Conservation (phyloP, 805 yeast species). For the Ogataea corticis region DNA sequence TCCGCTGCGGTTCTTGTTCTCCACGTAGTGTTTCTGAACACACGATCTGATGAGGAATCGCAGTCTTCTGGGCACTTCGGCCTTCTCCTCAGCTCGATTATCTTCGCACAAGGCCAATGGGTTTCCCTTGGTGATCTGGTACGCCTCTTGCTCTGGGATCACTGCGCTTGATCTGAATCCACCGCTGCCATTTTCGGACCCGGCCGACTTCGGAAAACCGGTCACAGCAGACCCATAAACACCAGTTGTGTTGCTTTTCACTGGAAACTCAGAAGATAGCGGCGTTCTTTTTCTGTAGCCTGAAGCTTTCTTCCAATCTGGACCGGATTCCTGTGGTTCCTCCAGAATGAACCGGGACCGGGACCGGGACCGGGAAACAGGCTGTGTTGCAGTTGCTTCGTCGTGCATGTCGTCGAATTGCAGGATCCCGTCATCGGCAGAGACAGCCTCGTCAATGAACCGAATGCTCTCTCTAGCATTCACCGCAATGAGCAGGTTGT, state of each 20-base stretch:
- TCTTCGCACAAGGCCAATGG: conserved; percentile 2
- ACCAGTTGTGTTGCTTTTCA: conserved; percentile 15
- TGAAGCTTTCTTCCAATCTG: conserved; percentile 50
- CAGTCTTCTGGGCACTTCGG: conserved; percentile 53
- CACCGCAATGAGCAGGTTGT: conserved; percentile 52
- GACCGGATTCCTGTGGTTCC: conserved; percentile 45
- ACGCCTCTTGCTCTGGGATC: conserved; percentile 8
- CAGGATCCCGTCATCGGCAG: conserved; percentile 11
- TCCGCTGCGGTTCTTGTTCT: conserved; percentile 28
- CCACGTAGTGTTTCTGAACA: conserved; percentile 51
- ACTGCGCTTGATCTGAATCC: conserved; percentile 11
- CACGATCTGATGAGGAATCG: conserved; percentile 59
- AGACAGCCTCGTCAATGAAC: conserved; percentile 49
- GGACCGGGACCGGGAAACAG: conserved; percentile 20
- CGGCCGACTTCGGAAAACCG: not conserved
- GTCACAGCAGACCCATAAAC: conserved; percentile 8
- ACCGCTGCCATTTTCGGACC: conserved; percentile 1
- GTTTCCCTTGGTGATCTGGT: conserved; percentile 4
- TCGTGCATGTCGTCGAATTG: no score
- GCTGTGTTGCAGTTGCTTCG: no score
- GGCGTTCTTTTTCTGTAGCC: conserved; percentile 50
- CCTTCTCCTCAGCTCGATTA: conserved; percentile 25
- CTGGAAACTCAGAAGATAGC: conserved; percentile 36
- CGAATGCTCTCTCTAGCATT: conserved; percentile 66
- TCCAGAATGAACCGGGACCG: conserved; percentile 38